A percentile compares a stretch with the other conserved stretches of the same genome.
phyloP scores from a whole-genome alignment of 1,284 basidiomycete species.

The Naganishia cerealis region DNA sequence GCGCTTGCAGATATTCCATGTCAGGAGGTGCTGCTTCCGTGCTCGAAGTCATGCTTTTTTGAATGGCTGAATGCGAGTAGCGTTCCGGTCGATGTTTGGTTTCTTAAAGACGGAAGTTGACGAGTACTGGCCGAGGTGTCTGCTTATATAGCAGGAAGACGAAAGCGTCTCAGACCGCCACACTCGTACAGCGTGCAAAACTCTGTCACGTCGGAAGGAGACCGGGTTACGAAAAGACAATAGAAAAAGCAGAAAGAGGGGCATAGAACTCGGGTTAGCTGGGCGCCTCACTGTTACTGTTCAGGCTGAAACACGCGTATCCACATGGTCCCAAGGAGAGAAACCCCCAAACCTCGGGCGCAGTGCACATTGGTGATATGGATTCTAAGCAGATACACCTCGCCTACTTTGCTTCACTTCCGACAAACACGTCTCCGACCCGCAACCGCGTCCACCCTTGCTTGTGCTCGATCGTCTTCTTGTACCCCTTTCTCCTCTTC shows the following conservation, averaged over 20 bases:
- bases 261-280: too few relatives aligned
- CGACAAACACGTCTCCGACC: conserved; percentile 66
- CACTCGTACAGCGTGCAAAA: too few relatives aligned
- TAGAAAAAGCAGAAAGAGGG: too few relatives aligned
- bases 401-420: conserved; percentile 34
- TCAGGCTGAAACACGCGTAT: too few relatives aligned
- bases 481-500: conserved; percentile 95
- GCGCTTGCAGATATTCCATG: conserved; percentile 1
- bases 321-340: too few relatives aligned
- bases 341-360: too few relatives aligned
- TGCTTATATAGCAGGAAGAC: neutral
- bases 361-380: neutral
- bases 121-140: neutral
- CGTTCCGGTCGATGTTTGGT: neutral
- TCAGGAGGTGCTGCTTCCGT: neutral
- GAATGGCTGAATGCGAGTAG: neutral
- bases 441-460: conserved; percentile 88
- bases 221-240: too few relatives aligned
- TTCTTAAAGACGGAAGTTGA: neutral
- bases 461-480: conserved; percentile 79
- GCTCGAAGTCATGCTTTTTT: neutral
- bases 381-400: conserved; percentile 9
- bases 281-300: too few relatives aligned
- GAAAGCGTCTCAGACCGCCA: neutral
- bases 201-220: too few relatives aligned